phyloP scores from a whole-genome alignment of 768 basidiomycete genomes.

The Leucocoprinus birnbaumii region DNA sequence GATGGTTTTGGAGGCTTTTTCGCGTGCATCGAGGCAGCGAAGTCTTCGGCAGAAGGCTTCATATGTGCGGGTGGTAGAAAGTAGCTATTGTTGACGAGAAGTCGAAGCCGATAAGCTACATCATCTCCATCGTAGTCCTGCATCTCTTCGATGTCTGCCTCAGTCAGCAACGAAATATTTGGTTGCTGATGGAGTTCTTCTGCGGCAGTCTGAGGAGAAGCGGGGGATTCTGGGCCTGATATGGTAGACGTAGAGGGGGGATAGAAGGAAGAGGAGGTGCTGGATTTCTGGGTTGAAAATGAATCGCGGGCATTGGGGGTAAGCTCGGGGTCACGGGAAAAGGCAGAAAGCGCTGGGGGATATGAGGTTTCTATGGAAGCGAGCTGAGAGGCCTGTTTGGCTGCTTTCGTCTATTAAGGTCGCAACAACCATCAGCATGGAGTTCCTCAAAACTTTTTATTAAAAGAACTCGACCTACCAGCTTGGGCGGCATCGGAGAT shows the following conservation, averaged over 20 bases:
- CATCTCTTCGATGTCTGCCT: conserved; percentile 47
- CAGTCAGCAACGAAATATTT: conserved; percentile 42
- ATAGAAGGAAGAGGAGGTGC: conserved; percentile 74
- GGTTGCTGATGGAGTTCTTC: conserved; percentile 38
- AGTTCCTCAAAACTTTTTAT: conserved; percentile 3
- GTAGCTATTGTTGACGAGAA: conserved; percentile 85
- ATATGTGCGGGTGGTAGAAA: conserved; percentile 86
- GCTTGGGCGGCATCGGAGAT: conserved; percentile 24
- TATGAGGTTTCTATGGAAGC: conserved; percentile 31
- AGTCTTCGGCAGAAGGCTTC: conserved; percentile 71
- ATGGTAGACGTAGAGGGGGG: conserved; percentile 68
- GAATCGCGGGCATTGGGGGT: conserved; percentile 53
- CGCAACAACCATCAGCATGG: conserved; percentile 14
- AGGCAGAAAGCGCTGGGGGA: conserved; percentile 41
- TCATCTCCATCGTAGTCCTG: conserved; percentile 69
- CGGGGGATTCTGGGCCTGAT: conserved; percentile 61
- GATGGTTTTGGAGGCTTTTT: conserved; percentile 43
- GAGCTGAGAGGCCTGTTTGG: conserved; percentile 26
- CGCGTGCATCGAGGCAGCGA: conserved; percentile 37
- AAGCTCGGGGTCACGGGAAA: conserved; percentile 44
- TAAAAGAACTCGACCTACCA: conserved; percentile 29
- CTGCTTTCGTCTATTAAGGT: conserved; percentile 29
- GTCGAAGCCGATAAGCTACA: conserved; percentile 78
- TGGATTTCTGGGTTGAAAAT: conserved; percentile 61
- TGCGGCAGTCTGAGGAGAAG: conserved; percentile 59